Evolutionary conservation across 371 early-diverging fungal genomes (phyloP), one percentile per base, ranked within the genome.

Genomic region (Mucor ambiguus): DNA sequence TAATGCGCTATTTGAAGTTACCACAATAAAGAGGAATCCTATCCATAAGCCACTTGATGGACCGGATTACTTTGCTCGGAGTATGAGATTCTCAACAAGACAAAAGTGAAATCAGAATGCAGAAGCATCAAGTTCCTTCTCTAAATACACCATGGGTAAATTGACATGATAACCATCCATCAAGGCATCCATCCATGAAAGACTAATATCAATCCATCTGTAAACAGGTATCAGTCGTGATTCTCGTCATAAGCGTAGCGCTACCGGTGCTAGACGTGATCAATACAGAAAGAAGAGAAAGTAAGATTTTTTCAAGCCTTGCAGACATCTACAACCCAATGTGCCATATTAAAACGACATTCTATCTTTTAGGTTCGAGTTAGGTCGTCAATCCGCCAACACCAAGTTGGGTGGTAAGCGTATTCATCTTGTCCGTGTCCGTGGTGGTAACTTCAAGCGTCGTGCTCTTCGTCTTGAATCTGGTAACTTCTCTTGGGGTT

Each of bases 361-460:
- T 46, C 20, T 26, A 37, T 58, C 11, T 37, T 38, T 38, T 43
- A 98, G 98, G 93, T 96, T 97, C 89, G 96, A 96, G 84, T 90
- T 97, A 73, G 99, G 98, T 77, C 94, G 99, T 80, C 99, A 96
- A 90, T 85, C 98, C 67, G 95, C 98, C 80, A 93, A 91, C 89
- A 99, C 99, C 84, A 98, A 95, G 90, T 90, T 99, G 66, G 99
- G 99, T 62, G 85, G 88, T 71, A 95, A 93, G 89, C 91, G 95
- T 75, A 91, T 99, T 72, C 98, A 97, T 86, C 83, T 87, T 68
- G 92, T 99, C 67, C 94, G 99, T 79, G 94, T 93, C 72, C 95
- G 99, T 79, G 99, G 99, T 86, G 99, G 99, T 67, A 98, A 98
- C 95, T 82, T 82, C 82, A 99, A 99, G 92, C 92, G 89, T 90